A percentile compares a stretch with the other conserved stretches of the same genome.
These are phyloP conservation scores for Saururus chinensis DNA, from an alignment of 164 flowering plant genomes.

Conservation along the genomic window DNA sequence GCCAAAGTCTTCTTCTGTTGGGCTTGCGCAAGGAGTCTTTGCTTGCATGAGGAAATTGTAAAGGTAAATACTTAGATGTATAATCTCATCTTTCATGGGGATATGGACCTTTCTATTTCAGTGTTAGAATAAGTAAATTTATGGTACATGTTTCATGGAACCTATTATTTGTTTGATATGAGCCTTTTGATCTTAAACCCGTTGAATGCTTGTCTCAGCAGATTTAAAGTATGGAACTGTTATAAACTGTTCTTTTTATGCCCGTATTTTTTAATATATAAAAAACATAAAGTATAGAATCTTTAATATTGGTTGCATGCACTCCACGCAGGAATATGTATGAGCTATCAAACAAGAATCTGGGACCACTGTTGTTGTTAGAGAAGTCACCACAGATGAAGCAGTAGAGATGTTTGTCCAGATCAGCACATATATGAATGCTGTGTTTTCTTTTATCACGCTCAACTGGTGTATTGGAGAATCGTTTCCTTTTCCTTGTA, in stretches of 20 bases:
- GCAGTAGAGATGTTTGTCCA: slow-evolving; percentile 61
- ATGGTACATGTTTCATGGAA: no score
- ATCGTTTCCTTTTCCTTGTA: not conserved
- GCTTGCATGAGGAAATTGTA: no score
- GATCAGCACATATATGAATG: slow-evolving; percentile 31
- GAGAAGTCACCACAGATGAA: slow-evolving; percentile 43
- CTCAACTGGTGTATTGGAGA: not conserved
- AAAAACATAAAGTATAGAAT: no score
- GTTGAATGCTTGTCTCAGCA: not conserved
- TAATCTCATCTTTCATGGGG: not conserved
- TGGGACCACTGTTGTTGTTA: slow-evolving; percentile 67
- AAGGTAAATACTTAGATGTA: no score
- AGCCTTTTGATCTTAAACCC: not conserved
- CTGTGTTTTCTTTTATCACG: not conserved
- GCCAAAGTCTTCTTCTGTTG: no score
- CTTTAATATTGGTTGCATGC: no score
- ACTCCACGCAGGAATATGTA: slow-evolving; percentile 52
- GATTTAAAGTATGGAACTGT: no score
- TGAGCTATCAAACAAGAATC: slow-evolving; percentile 45
- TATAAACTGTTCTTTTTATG: no score
- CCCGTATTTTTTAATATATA: no score
- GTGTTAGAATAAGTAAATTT: no score
- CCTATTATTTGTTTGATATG: not conserved
- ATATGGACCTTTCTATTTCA: not conserved
- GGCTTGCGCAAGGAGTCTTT: no score